Evolutionary conservation across 345 rosid species (phyloP), one percentile per base, ranked within the genome.

Genomic region (Populus pruinosa): DNA sequence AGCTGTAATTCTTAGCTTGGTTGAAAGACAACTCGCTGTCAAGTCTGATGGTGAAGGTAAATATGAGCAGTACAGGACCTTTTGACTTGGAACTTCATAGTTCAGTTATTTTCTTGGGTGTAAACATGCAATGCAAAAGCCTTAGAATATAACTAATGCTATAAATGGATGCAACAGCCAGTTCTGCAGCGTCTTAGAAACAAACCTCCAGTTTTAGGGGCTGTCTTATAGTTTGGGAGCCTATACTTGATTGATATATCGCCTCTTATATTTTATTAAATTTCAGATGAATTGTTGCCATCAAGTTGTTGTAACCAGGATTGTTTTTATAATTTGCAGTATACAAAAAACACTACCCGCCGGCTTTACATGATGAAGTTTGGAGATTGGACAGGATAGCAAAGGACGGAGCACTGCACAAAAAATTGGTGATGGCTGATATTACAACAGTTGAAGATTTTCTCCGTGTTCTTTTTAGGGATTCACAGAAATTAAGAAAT

Each of bases 371-470:
- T 1, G 99, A 96, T 81, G 98, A 96, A 83, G 97, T 96, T 16
- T 93, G 99, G 99, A 90, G 98, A 84, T 81, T 96, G 44, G 99
- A 96, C 78, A 89, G 94, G 81, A 96, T 93, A 73, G 99, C 97
- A 0, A 96, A 96, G 83, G 98, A 96, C 75, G 96, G 99, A 87
- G 96, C 96, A 20, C 87, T 96, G 76, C 99, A 96, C 81, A 92
- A 90, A 77, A 93, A 91, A 83, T 85, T 96, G 84, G 72, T 90
- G 11, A 87, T 87, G 70, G 86, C 90, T 64, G 81, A 83, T 35
- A 91, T 96, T 9, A 67, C 76, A 29, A 89, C 94, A 10, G 98
- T 96, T 2, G 93, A 96, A 90, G 96, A 92, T 88, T 93, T 93
- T 81, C 98, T 96, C 76, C 88, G 93, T 29, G 70, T 93, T 74